Conservation (phyloP, 441 rosid species). For the Erysimum cheiri region DNA sequence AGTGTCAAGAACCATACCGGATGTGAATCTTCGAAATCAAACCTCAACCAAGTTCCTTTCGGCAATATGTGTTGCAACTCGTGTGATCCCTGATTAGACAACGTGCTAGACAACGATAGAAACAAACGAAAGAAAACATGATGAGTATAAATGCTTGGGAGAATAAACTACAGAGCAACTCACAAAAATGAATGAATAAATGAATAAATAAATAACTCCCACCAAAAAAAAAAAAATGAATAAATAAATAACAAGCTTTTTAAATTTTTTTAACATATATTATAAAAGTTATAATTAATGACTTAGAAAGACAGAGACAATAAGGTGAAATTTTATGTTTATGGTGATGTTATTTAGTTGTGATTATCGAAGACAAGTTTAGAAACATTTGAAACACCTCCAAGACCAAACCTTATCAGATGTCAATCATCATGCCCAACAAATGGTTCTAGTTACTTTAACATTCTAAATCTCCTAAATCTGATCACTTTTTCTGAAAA, state of each 20-base stretch:
- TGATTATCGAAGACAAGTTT: background rate
- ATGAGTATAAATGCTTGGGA: constrained; percentile 20
- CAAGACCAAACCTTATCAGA: background rate
- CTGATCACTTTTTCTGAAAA: background rate
- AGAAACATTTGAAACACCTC: background rate
- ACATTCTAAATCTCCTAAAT: constrained; percentile 17
- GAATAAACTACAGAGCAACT: constrained; percentile 17
- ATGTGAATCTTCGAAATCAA: constrained; percentile 88
- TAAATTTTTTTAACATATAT: no score
- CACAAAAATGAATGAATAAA: constrained; percentile 21
- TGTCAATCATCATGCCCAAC: constrained; percentile 1
- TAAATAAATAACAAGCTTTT: no score
- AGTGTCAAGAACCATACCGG: constrained; percentile 58
- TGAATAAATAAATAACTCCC: no score
- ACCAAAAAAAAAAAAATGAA: no score
- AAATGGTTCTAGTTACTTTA: constrained; percentile 18
- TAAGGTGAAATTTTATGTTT: background rate
- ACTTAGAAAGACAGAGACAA: background rate
- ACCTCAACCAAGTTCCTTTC: constrained; percentile 82
- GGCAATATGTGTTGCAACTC: constrained; percentile 60
- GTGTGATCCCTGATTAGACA: constrained; percentile 56
- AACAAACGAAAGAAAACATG: constrained; percentile 12
- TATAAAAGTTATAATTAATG: background rate
- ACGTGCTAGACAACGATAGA: constrained; percentile 53
- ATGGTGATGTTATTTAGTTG: background rate